Evolutionary conservation across 768 basidiomycete genomes (phyloP).

Genomic region (Xerocomus potaroensis): DNA sequence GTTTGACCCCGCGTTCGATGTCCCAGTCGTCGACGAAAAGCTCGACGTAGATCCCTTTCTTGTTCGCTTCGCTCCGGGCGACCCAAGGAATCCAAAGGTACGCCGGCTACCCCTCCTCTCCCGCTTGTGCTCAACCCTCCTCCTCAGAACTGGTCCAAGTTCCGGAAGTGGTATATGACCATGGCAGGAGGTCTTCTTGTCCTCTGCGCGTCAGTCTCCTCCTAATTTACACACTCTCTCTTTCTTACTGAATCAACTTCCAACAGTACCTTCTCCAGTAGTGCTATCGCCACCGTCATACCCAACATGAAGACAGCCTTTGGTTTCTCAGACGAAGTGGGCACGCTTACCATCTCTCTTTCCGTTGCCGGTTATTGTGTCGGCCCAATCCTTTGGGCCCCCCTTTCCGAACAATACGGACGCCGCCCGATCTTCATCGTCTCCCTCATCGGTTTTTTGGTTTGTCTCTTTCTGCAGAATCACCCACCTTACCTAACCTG

Average conservation of each 20-base stretch:
- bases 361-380: conserved; percentile 69
- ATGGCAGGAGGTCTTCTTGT: conserved; percentile 46
- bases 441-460: conserved; percentile 52
- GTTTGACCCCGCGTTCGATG: conserved; percentile 12
- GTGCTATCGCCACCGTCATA: conserved; percentile 51
- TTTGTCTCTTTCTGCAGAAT: conserved; percentile 24
- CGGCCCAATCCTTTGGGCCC: conserved; percentile 59
- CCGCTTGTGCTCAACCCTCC: conserved; percentile 2
- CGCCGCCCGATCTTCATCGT: conserved; percentile 55
- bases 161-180: conserved; percentile 49
- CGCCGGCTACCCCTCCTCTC: neutral
- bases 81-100: conserved; percentile 47
- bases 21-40: conserved; percentile 14
- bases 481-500: neutral
- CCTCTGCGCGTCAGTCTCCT: conserved; percentile 45
- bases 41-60: conserved; percentile 24
- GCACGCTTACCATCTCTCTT: conserved; percentile 52
- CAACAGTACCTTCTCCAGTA: conserved; percentile 59
- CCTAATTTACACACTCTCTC: neutral
- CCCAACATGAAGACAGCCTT: conserved; percentile 43
- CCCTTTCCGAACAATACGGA: conserved; percentile 52
- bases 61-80: conserved; percentile 32
- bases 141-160: conserved; percentile 46
- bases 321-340: conserved; percentile 46
- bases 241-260: neutral